Evolutionary conservation across 257 asterid genomes (phyloP).

Genomic region (Sherardia arvensis): DNA sequence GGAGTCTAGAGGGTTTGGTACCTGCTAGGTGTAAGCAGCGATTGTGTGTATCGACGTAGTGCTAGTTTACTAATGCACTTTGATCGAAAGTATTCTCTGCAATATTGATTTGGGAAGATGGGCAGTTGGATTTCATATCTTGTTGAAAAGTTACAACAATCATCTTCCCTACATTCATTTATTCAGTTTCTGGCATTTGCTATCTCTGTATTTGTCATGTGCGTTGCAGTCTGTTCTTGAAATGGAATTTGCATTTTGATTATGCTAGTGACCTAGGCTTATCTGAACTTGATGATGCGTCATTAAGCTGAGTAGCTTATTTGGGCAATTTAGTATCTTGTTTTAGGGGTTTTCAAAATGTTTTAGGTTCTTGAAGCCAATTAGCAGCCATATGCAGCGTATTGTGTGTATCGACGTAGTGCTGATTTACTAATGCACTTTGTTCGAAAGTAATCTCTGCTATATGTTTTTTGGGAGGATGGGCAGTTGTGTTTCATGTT

Average conservation of each 20-base stretch:
- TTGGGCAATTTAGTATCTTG: not conserved
- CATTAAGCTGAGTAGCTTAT: no score
- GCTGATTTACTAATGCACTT: slow-evolving; percentile 10
- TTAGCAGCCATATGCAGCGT: slow-evolving; percentile 5
- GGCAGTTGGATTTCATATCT: not conserved
- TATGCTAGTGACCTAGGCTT: not conserved
- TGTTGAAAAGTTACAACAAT: not conserved
- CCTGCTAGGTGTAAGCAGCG: slow-evolving; percentile 9
- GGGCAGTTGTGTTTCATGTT: slow-evolving; percentile 27
- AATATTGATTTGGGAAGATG: slow-evolving; percentile 1
- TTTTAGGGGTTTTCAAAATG: no score
- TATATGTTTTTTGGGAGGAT: slow-evolving; percentile 15
- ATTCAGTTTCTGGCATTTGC: no score
- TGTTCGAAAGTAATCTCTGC: slow-evolving; percentile 28
- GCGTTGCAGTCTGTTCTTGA: not conserved
- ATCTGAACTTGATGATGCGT: no score
- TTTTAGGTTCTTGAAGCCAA: not conserved
- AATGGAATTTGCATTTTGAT: not conserved
- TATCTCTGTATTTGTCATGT: not conserved
- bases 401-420: slow-evolving; percentile 20
- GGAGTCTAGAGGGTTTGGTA: not conserved
- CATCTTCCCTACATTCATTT: not conserved
- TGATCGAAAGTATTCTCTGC: slow-evolving; percentile 29
- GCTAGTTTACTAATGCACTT: slow-evolving; percentile 8
- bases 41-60: slow-evolving; percentile 21